Conservation (phyloP, 768 basidiomycete species). For the Pulveroboletus sp. region DNA sequence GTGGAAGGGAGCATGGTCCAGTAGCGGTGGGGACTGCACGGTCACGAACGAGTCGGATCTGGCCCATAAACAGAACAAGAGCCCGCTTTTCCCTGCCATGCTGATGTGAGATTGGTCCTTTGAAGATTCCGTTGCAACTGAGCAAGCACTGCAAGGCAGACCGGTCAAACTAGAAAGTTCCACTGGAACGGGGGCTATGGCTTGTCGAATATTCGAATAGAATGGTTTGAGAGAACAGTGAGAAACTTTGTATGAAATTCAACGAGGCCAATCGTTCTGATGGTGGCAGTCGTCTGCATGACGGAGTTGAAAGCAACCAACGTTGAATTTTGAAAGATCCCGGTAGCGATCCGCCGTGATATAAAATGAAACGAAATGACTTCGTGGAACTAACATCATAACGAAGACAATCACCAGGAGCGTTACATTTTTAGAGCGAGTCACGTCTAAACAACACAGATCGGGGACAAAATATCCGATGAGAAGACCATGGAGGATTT, state of each 20-base stretch:
- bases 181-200: neutral
- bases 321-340: neutral
- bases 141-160: constrained; percentile 1
- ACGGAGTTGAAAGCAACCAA: constrained; percentile 5
- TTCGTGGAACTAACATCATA: neutral
- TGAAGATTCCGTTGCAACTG: constrained; percentile 2
- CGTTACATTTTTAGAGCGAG: constrained; percentile 5
- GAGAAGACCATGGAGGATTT: constrained; percentile 1
- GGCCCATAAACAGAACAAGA: neutral
- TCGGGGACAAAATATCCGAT: constrained; percentile 1
- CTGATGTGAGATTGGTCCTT: constrained; percentile 1
- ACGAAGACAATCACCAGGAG: neutral
- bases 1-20: no score
- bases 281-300: no score
- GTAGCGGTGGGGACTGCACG: neutral
- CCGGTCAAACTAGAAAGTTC: constrained; percentile 5
- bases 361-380: constrained; percentile 2
- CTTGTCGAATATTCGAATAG: constrained; percentile 3
- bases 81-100: neutral
- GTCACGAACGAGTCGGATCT: neutral
- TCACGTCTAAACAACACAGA: constrained; percentile 4
- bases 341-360: neutral
- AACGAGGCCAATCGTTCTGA: neutral
- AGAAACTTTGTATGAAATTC: constrained; percentile 4
- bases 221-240: constrained; percentile 1